A percentile compares a stretch with the other conserved stretches of the same genome.
Evolutionary conservation across 805 yeast genomes (phyloP).

Genomic region (Kodamaea lidongshanica): DNA sequence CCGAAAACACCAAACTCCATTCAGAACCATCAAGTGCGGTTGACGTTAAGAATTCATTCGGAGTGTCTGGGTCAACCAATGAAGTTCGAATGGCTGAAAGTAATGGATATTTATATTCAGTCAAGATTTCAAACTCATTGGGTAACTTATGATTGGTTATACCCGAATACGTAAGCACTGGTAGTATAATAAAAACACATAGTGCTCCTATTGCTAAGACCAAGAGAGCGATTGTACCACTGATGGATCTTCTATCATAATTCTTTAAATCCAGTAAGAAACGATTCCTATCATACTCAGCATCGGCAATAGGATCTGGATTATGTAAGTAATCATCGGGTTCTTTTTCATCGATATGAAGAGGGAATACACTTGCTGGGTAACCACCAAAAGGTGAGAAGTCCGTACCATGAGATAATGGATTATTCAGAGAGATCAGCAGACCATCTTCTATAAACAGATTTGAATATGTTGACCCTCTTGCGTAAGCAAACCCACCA

Average conservation of each 20-base stretch:
- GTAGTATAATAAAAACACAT: slow-evolving; percentile 18
- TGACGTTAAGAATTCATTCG: slow-evolving; percentile 43
- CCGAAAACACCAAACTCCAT: slow-evolving; percentile 81
- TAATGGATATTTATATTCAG: slow-evolving; percentile 52
- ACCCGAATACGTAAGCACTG: slow-evolving; percentile 23
- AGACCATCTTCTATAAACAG: slow-evolving; percentile 8
- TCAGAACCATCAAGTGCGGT: slow-evolving; percentile 52
- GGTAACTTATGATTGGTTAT: slow-evolving; percentile 16
- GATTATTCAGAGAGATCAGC: slow-evolving; percentile 16
- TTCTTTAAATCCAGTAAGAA: slow-evolving; percentile 19
- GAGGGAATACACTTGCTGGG: slow-evolving; percentile 23
- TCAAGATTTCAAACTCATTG: slow-evolving; percentile 38
- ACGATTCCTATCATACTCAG: slow-evolving; percentile 24
- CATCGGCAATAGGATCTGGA: slow-evolving; percentile 27
- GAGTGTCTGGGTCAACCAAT: slow-evolving; percentile 73
- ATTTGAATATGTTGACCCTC: too few relatives aligned
- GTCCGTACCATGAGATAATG: slow-evolving; percentile 18
- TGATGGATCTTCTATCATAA: slow-evolving; percentile 19
- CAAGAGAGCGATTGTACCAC: slow-evolving; percentile 19
- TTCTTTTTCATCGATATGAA: slow-evolving; percentile 25
- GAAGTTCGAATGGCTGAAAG: slow-evolving; percentile 54
- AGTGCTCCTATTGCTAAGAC: slow-evolving; percentile 13
- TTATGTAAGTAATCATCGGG: slow-evolving; percentile 25
- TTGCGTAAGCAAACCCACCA: slow-evolving; percentile 1
- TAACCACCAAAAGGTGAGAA: slow-evolving; percentile 26